Evolutionary conservation across 495 filamentous ascomycete species (phyloP), one percentile per base, ranked within the genome.

Genomic region (Annulohypoxylon stygium): DNA sequence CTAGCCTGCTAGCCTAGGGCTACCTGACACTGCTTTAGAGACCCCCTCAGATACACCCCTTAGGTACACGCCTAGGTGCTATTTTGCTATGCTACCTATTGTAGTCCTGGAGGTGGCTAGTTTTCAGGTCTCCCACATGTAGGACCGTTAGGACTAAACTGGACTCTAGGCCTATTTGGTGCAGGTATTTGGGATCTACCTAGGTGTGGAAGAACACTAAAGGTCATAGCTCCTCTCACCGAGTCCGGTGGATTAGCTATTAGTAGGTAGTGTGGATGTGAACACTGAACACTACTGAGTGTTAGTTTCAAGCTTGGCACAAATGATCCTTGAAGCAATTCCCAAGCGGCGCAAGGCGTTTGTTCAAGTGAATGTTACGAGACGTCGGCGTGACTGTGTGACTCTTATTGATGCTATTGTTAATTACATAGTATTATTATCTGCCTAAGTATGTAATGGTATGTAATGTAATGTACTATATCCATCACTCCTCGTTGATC

Each of bases 281-380:
- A 41, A 34, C 25, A 20, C 34, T 26, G 30, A 30, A 30, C 30
- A 23, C 59, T 23, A 30, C 26, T 36, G 25, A 33, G 18, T 20
- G 41, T 57, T 63, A 50, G 50, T 65, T 25, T 59, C 41, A 16
- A 59, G 25, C 62, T 60, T 54, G 67, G 66, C 55, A 23, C 23
- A 11, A 61, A 47, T 51, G 16, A 61, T 30, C 16, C 37, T 61
- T 48, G 65, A 65, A 62, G 66, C 55, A 53, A 74, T 57, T 63
- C 63, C 34, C 20, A 51, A 59, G 71, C 54, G 67, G 71, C 71
- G 71, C 63, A 74, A 67, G 51, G 50, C 34, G 36, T 37, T 55
- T 62, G 57, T 54, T 67, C 37, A 33, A 16, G 61, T 61, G 30
- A 41, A 45, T 47, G n/a, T 47, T 65, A 61, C 65, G 45, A 60